A percentile compares a stretch with the other conserved stretches of the same genome.
phyloP scores from a whole-genome alignment of 2,329 filamentous ascomycete species.

The Mycocentrospora acerina region DNA sequence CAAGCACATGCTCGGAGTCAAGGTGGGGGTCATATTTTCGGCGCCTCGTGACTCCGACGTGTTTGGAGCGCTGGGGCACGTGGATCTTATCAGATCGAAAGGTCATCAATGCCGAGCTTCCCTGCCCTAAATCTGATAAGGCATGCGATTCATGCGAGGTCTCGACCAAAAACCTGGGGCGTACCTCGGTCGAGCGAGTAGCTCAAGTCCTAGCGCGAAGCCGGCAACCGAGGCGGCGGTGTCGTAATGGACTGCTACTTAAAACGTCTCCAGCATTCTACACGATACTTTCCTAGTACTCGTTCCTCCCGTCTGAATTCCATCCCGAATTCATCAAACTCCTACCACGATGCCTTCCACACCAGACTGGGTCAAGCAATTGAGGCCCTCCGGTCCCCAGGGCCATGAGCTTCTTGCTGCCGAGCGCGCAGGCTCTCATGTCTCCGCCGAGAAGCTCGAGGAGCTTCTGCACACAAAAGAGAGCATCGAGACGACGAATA shows the following conservation, averaged over 20 bases:
- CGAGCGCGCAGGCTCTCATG: slow-evolving; percentile 67
- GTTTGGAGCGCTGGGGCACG: too few species aligned
- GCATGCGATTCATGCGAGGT: too few species aligned
- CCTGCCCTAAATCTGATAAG: too few species aligned
- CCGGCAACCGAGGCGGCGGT: slow-evolving; percentile 26
- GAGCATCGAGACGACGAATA: slow-evolving; percentile 60
- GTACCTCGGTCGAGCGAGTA: too few species aligned
- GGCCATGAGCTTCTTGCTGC: slow-evolving; percentile 68
- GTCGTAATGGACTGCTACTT: slow-evolving; percentile 11
- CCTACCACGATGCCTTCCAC: slow-evolving; percentile 40
- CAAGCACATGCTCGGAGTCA: too few species aligned
- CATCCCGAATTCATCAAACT: slow-evolving; percentile 5
- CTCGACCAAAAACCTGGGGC: too few species aligned
- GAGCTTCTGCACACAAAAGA: slow-evolving; percentile 70
- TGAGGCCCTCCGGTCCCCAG: slow-evolving; percentile 67
- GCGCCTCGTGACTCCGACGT: too few species aligned
- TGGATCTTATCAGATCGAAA: too few species aligned
- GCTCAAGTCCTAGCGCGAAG: slow-evolving; percentile 7
- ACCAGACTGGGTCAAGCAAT: slow-evolving; percentile 66
- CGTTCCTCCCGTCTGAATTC: neutral
- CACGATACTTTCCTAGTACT: too few species aligned
- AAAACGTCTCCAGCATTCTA: too few species aligned
- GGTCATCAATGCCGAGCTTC: too few species aligned
- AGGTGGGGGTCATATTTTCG: too few species aligned
- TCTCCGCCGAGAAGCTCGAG: slow-evolving; percentile 67